Conservation (phyloP, 1,139 yeast genomes). For the Debaryomyces sp. region DNA sequence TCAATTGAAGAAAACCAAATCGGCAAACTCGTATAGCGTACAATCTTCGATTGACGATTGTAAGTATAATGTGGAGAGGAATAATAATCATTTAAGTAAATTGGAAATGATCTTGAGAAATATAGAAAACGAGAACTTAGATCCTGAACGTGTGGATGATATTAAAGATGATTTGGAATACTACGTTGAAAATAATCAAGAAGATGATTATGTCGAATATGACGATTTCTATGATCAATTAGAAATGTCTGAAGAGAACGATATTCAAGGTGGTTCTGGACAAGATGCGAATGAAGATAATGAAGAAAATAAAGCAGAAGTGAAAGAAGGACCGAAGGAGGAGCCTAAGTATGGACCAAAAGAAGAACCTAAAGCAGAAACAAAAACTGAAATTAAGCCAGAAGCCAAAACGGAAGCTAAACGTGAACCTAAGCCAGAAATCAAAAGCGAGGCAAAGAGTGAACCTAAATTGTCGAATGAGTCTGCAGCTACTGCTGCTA, state of each 20-base stretch:
- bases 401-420: conserved; percentile 5
- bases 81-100: conserved; percentile 75
- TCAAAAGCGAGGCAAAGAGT: conserved; percentile 3
- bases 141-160: conserved; percentile 77
- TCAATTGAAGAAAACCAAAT: conserved; percentile 56
- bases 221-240: conserved; percentile 91
- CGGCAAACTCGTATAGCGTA: conserved; percentile 32
- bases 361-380: conserved; percentile 9
- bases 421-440: conserved; percentile 7
- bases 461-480: conserved; percentile 13
- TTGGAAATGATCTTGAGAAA: conserved; percentile 78
- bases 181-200: conserved; percentile 93
- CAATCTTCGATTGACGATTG: conserved; percentile 61
- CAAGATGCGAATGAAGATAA: conserved; percentile 25
- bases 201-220: conserved; percentile 94
- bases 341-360: conserved; percentile 8
- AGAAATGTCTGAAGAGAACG: conserved; percentile 63
- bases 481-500: not conserved
- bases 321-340: conserved; percentile 7
- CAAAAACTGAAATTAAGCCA: conserved; percentile 7
- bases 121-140: conserved; percentile 81
- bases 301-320: conserved; percentile 10
- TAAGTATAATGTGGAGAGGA: conserved; percentile 70
- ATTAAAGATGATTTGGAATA: conserved; percentile 90
- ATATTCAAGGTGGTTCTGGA: conserved; percentile 47